These are phyloP conservation scores for Pleurotus giganteus DNA, from an alignment of 768 basidiomycete species.

Conservation along the genomic window DNA sequence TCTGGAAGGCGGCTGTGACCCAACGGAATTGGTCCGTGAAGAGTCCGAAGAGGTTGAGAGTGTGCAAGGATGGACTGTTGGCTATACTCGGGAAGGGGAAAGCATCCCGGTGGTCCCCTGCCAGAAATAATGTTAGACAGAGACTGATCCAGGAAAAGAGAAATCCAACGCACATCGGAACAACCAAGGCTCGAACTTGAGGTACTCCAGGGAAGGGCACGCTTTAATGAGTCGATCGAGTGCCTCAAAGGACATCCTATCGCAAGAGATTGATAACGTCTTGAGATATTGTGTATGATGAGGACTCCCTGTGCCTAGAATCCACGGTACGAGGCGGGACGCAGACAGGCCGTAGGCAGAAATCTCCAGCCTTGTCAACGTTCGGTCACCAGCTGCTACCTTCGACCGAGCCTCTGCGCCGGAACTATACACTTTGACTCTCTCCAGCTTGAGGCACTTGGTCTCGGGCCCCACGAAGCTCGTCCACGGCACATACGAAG, in stretches of 20 bases:
- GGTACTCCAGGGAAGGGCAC: neutral
- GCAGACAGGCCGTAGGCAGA: neutral
- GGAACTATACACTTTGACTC: neutral
- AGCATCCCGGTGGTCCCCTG: neutral
- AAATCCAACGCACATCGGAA: neutral
- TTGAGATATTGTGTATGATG: neutral
- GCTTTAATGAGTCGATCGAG: neutral
- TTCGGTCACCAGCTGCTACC: neutral
- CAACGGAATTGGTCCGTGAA: neutral
- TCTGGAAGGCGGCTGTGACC: neutral
- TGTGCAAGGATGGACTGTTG: neutral
- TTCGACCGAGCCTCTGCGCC: too few relatives aligned
- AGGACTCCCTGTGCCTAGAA: neutral
- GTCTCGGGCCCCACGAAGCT: constrained; percentile 1
- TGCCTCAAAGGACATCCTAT: neutral
- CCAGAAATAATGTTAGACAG: neutral
- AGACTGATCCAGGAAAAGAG: neutral
- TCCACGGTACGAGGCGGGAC: neutral
- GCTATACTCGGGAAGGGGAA: neutral
- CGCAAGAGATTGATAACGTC: neutral
- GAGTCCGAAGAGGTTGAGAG: neutral
- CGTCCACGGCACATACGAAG: neutral
- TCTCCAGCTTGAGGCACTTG: neutral
- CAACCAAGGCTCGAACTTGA: neutral
- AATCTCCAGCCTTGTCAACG: neutral